Base-by-base conservation (phyloP, 176 grass and related monocot species). In the Oryza longistaminata region DNA sequence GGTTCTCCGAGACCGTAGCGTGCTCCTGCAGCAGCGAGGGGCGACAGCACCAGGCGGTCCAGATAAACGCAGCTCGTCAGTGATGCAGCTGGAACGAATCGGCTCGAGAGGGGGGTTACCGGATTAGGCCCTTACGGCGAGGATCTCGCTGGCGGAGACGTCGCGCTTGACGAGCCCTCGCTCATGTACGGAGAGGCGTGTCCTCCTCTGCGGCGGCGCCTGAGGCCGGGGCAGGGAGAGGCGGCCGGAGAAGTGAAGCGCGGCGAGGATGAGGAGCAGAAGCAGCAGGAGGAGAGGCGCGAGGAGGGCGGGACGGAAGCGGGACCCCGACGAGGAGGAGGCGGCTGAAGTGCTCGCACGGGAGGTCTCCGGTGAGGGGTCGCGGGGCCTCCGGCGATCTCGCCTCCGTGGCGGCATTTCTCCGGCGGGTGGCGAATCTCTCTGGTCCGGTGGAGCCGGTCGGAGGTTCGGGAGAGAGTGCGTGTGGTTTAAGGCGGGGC, bases 341-440 rank as follows among this genome's bases (percentile, higher is more conserved):
- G 82, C 44, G 52, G 71, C 50, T 35, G 73, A 49, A 21, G 34
- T 6, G 53, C 12, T 82, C 21, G 80, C 34, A n/a, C 6, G 37
- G 62, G 82, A 62, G 33, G 68, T 49, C 49, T 76, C 66, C 40
- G 80, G 89, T 49, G 70, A 77, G 25, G 82, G 72, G 75, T 82
- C 75, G 75, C 67, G 79, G 61, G 53, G 82, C 58, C 85, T 88
- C 55, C 91, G 85, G 83, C 86, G 93, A 80, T 98, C 87, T 79
- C 92, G 85, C 83, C 96, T 84, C 91, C 87, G 87, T 8, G 87
- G 60, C 68, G 89, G 80, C 93, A 95, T 93, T 81, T 86, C 78
- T 82, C 82, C 39, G 64, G 74, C 44, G 21, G 68, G 14, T 6
- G 52, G 52, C 6, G 52, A 55, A 31, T 31, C 29, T 31, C 29